Percentiles rank a stretch among this genome's conserved stretches.
These are phyloP conservation scores for Aquilaria malaccensis DNA, from an alignment of 345 rosid genomes.

Conservation along the genomic window DNA sequence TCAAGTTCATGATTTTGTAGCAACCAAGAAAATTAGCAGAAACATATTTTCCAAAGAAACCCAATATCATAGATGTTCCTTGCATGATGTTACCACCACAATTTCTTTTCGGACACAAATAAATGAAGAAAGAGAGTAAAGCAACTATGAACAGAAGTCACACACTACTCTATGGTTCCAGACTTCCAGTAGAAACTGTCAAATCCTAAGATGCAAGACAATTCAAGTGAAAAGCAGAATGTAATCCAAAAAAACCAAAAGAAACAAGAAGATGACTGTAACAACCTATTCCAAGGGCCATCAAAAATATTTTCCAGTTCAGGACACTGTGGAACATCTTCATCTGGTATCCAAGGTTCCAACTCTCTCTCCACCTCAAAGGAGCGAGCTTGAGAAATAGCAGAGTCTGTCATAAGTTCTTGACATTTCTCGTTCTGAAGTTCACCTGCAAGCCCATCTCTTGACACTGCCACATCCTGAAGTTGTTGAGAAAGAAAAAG, in stretches of 20 bases:
- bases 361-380: constrained; percentile 71
- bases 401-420: constrained; percentile 77
- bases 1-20: too few relatives aligned
- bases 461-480: constrained; percentile 76
- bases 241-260: constrained; percentile 8
- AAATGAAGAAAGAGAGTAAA: background rate
- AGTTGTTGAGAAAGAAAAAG: constrained; percentile 14
- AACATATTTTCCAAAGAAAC: too few relatives aligned
- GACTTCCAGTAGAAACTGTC: background rate
- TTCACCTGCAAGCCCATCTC: constrained; percentile 46
- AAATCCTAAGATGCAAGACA: constrained; percentile 2
- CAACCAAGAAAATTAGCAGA: too few relatives aligned
- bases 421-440: constrained; percentile 42
- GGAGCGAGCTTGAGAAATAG: constrained; percentile 55
- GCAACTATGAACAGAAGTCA: background rate
- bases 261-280: constrained; percentile 10
- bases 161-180: background rate
- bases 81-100: too few relatives aligned
- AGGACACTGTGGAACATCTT: constrained; percentile 49
- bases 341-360: constrained; percentile 82
- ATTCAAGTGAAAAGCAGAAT: background rate
- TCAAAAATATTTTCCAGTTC: constrained; percentile 73
- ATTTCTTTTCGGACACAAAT: background rate
- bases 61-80: too few relatives aligned
- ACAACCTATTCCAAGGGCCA: constrained; percentile 55